These are phyloP conservation scores for Nidularia pulvinata DNA, from an alignment of 768 basidiomycete species.

Conservation along the genomic window DNA sequence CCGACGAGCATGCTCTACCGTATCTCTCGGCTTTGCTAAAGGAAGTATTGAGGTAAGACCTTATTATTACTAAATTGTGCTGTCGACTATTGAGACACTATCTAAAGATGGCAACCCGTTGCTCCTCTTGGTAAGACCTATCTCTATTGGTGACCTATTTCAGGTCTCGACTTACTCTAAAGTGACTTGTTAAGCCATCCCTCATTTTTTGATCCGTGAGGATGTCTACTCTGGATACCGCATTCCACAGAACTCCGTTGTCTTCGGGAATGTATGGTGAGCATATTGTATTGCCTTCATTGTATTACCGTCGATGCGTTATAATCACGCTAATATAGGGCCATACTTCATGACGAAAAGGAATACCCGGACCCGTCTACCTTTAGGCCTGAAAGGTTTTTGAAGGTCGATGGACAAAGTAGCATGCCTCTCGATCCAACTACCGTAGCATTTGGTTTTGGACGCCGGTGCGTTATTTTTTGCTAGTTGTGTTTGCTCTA, in stretches of 20 bases:
- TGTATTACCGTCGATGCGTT: neutral
- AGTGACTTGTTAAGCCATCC: slow-evolving; percentile 12
- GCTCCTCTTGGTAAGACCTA: neutral
- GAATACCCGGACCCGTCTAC: slow-evolving; percentile 34
- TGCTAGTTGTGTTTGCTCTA: too few relatives aligned
- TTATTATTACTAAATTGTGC: neutral
- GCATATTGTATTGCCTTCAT: neutral
- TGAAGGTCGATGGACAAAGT: slow-evolving; percentile 12
- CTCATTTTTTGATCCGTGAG: slow-evolving; percentile 23
- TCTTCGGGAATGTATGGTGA: slow-evolving; percentile 30
- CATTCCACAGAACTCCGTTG: slow-evolving; percentile 26
- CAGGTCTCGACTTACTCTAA: too few relatives aligned
- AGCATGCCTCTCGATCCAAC: slow-evolving; percentile 10
- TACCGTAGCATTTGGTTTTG: slow-evolving; percentile 21
- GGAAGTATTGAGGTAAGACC: neutral
- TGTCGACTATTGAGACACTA: neutral
- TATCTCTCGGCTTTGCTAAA: neutral
- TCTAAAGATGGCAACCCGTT: neutral
- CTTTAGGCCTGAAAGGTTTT: slow-evolving; percentile 41
- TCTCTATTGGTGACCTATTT: neutral
- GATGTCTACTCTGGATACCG: slow-evolving; percentile 26
- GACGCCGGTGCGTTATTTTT: slow-evolving; percentile 12
- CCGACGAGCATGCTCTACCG: neutral
- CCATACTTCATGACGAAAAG: slow-evolving; percentile 34
- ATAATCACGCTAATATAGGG: slow-evolving; percentile 20